phyloP scores from a whole-genome alignment of 768 basidiomycete genomes.

The Fistulinella prunicolor region DNA sequence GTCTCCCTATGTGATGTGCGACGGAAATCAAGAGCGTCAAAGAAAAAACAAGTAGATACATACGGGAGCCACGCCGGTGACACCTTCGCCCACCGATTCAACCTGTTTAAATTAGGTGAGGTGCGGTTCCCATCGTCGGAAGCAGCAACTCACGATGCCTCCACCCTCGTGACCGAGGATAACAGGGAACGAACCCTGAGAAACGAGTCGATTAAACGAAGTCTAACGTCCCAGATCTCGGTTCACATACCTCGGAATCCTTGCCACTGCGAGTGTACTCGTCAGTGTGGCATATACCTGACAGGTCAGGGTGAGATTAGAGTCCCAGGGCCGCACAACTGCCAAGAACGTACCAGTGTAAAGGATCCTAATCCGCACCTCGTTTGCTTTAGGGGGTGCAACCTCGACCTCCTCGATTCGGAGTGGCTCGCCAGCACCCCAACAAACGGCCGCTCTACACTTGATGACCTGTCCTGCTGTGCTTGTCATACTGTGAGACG shows the following conservation, averaged over 20 bases:
- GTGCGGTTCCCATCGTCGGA: background rate
- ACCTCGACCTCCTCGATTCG: conserved; percentile 92
- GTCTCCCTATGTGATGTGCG: conserved; percentile 56
- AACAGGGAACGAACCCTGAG: conserved; percentile 82
- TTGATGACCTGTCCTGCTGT: conserved; percentile 76
- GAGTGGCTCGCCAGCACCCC: conserved; percentile 86
- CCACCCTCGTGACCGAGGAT: conserved; percentile 96
- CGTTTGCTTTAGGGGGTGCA: conserved; percentile 82
- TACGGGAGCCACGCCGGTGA: conserved; percentile 69
- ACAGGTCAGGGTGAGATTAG: conserved; percentile 1
- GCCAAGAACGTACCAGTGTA: conserved; percentile 65
- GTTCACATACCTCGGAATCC: conserved; percentile 76
- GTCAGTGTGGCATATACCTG: conserved; percentile 96
- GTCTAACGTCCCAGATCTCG: conserved; percentile 2
- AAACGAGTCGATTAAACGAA: conserved; percentile 5
- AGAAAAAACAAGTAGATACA: conserved; percentile 13
- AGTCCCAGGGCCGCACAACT: conserved; percentile 6
- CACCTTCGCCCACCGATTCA: conserved; percentile 95
- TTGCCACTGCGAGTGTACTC: conserved; percentile 96
- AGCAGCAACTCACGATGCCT: conserved; percentile 59
- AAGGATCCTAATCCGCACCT: conserved; percentile 91
- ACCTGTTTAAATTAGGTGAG: conserved; percentile 51
- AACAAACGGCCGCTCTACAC: conserved; percentile 93
- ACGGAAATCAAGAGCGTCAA: background rate
- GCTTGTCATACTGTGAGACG: conserved; percentile 52